These are phyloP conservation scores for Acacia pycnantha DNA, from an alignment of 331 rosid species.

Conservation along the genomic window DNA sequence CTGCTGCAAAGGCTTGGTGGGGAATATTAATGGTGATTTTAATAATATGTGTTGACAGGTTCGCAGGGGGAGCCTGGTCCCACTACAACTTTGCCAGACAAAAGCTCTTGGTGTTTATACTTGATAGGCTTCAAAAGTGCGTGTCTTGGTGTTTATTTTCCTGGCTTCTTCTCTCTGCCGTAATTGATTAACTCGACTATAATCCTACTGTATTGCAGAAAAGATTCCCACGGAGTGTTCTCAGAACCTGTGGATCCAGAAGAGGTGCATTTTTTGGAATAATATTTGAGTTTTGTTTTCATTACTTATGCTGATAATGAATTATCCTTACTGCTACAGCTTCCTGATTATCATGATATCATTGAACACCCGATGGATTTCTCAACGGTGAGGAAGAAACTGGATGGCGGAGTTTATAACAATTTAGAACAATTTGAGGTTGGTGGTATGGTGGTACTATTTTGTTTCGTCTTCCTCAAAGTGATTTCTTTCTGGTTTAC, in stretches of 20 bases:
- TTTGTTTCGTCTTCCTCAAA: not conserved
- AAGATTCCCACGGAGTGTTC: constrained; percentile 93
- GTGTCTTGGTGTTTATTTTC: constrained; percentile 33
- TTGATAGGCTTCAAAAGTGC: constrained; percentile 98
- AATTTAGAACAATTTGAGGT: constrained; percentile 87
- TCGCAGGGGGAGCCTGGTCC: constrained; percentile 89
- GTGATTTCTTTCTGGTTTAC: not conserved
- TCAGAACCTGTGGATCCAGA: constrained; percentile 95
- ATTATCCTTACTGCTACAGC: constrained; percentile 50
- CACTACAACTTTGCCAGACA: constrained; percentile 99
- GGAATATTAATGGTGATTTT: constrained; percentile 52
- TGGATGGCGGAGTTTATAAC: constrained; percentile 65
- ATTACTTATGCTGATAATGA: constrained; percentile 19
- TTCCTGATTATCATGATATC: constrained; percentile 88
- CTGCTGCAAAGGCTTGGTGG: constrained; percentile 38
- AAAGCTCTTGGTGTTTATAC: constrained; percentile 98
- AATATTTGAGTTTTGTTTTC: constrained; percentile 1
- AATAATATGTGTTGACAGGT: constrained; percentile 72
- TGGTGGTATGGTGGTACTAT: constrained; percentile 35
- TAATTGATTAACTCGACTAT: constrained; percentile 34
- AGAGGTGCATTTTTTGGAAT: constrained; percentile 52
- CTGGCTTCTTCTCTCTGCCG: constrained; percentile 24
- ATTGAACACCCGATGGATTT: constrained; percentile 88
- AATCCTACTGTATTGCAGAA: constrained; percentile 57
- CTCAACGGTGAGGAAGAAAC: constrained; percentile 73